Conservation (phyloP, 352 stramenopile genomes). For the Globisporangium irregulare region DNA sequence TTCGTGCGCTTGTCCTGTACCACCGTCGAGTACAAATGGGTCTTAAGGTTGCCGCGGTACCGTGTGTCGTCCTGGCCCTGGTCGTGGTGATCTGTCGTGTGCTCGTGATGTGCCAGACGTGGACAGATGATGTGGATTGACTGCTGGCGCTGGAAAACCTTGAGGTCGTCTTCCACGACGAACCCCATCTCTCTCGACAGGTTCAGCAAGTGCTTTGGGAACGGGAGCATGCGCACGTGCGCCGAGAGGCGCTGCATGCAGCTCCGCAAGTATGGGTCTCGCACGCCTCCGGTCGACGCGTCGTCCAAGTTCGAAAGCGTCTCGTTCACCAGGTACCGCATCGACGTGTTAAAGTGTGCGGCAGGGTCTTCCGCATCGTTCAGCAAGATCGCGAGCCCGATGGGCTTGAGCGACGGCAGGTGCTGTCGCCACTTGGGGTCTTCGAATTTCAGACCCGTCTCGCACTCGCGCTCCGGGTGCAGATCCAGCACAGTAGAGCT, state of each 20-base stretch:
- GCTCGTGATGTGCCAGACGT: constrained; percentile 74
- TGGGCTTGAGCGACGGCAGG: constrained; percentile 72
- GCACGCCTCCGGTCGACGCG: constrained; percentile 9
- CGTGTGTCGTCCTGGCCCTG: constrained; percentile 82
- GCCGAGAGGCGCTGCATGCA: constrained; percentile 80
- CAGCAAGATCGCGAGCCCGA: constrained; percentile 76
- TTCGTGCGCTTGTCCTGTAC: constrained; percentile 81
- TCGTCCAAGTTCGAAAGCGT: constrained; percentile 16
- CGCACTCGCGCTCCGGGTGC: constrained; percentile 63
- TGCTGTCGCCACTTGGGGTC: constrained; percentile 83
- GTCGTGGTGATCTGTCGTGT: constrained; percentile 83
- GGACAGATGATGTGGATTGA: constrained; percentile 84
- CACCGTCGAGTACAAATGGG: constrained; percentile 82
- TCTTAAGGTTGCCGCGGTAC: constrained; percentile 83
- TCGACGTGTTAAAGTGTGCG: constrained; percentile 57
- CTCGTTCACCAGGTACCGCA: constrained; percentile 77
- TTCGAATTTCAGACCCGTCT: constrained; percentile 84
- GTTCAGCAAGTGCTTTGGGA: constrained; percentile 77
- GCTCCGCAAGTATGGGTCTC: constrained; percentile 47
- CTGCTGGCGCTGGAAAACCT: constrained; percentile 60
- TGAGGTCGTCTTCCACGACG: constrained; percentile 57
- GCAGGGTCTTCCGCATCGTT: constrained; percentile 76
- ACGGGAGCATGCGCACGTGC: constrained; percentile 83
- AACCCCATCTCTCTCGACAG: constrained; percentile 84
- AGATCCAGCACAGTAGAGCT: constrained; percentile 75